Conservation (phyloP, 163 green algal genomes). For the Chloromonas sp. region DNA sequence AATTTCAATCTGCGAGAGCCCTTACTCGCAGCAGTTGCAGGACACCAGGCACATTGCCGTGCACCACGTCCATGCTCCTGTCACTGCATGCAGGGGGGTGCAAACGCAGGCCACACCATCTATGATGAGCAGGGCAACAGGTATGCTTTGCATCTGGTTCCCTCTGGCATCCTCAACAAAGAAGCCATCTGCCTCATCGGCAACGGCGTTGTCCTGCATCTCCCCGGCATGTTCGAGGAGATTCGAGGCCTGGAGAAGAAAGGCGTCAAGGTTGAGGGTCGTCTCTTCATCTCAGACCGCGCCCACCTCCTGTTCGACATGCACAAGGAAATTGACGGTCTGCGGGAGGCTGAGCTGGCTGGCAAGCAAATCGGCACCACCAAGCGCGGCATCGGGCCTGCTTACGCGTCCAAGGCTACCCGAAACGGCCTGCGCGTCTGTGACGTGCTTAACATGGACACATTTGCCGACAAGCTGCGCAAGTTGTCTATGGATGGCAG, state of each 20-base stretch:
- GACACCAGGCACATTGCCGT: too few relatives aligned
- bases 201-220: conserved; percentile 96
- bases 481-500: conserved; percentile 68
- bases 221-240: conserved; percentile 93
- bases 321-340: conserved; percentile 92
- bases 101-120: conserved; percentile 99
- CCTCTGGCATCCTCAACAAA: conserved; percentile 91
- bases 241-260: conserved; percentile 73
- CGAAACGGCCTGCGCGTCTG: conserved; percentile 90
- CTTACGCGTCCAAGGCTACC: conserved; percentile 90
- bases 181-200: conserved; percentile 88
- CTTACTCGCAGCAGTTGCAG: too few relatives aligned
- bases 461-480: conserved; percentile 63
- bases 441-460: conserved; percentile 67
- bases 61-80: not conserved
- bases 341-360: conserved; percentile 78
- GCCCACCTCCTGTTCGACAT: conserved; percentile 98
- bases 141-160: conserved; percentile 95
- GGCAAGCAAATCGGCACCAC: conserved; percentile 91
- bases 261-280: conserved; percentile 63
- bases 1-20: too few relatives aligned
- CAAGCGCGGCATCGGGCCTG: conserved; percentile 96
- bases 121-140: conserved; percentile 94
- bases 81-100: conserved; percentile 72
- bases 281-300: conserved; percentile 84